Percentiles rank a stretch among this genome's conserved stretches.
Conservation (phyloP, 2,329 filamentous ascomycete species). For the Paecilomyces formosus region DNA sequence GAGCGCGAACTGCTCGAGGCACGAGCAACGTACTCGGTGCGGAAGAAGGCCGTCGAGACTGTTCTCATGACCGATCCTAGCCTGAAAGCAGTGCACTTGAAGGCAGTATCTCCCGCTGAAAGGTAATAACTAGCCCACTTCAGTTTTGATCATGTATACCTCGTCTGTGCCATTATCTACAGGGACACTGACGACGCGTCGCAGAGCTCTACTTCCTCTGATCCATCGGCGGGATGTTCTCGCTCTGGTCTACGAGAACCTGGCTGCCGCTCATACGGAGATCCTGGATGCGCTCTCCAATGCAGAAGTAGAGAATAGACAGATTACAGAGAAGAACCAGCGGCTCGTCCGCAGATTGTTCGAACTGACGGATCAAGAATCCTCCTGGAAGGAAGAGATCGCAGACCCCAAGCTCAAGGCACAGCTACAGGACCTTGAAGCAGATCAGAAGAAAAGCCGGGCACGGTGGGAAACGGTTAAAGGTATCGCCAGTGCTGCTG, state of each 20-base stretch:
- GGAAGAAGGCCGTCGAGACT: constrained; percentile 60
- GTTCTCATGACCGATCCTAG: constrained; percentile 68
- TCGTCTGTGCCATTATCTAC: constrained; percentile 5
- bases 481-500: constrained; percentile 66
- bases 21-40: constrained; percentile 61
- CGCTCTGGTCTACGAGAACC: constrained; percentile 56
- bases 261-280: constrained; percentile 47
- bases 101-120: constrained; percentile 58
- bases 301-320: constrained; percentile 52
- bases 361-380: constrained; percentile 53
- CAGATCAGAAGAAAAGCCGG: constrained; percentile 53
- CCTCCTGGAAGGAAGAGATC: constrained; percentile 43
- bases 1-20: constrained; percentile 63
- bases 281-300: constrained; percentile 48
- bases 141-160: background rate
- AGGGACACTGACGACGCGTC: constrained; percentile 9
- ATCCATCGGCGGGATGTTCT: constrained; percentile 60
- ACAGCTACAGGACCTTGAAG: constrained; percentile 54
- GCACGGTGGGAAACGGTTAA: constrained; percentile 69
- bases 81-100: constrained; percentile 67
- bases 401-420: constrained; percentile 45
- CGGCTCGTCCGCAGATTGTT: constrained; percentile 57
- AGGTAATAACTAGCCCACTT: constrained; percentile 50
- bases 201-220: constrained; percentile 59
- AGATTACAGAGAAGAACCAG: constrained; percentile 53